These are phyloP conservation scores for Rosellinia necatrix DNA, from an alignment of 2,329 filamentous ascomycete species.

Conservation along the genomic window DNA sequence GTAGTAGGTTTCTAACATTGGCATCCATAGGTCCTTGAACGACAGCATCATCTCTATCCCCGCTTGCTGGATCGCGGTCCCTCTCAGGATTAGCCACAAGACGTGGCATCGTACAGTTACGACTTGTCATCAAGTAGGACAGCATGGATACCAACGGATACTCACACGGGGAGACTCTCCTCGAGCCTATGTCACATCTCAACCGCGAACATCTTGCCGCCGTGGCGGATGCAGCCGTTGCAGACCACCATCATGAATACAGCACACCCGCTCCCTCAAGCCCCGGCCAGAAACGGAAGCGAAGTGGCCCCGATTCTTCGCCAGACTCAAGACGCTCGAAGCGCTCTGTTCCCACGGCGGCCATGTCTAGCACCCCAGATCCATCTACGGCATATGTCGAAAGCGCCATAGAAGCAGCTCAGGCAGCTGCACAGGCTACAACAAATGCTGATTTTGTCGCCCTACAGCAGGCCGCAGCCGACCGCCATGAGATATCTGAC, in stretches of 20 bases:
- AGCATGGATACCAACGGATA: slow-evolving; percentile 42
- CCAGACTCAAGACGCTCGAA: slow-evolving; percentile 57
- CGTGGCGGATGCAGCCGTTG: slow-evolving; percentile 54
- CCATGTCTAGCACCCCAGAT: slow-evolving; percentile 48
- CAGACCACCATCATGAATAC: slow-evolving; percentile 57
- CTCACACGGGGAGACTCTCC: slow-evolving; percentile 39
- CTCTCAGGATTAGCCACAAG: slow-evolving; percentile 27
- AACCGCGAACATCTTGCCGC: slow-evolving; percentile 42
- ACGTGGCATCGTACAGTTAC: slow-evolving; percentile 30
- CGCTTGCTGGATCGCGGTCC: slow-evolving; percentile 23
- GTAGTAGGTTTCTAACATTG: slow-evolving; percentile 17
- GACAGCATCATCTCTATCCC: slow-evolving; percentile 16
- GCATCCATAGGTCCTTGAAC: slow-evolving; percentile 26
- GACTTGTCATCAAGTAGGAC: slow-evolving; percentile 22
- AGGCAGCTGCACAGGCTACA: slow-evolving; percentile 45
- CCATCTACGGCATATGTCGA: slow-evolving; percentile 59
- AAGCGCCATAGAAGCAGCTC: slow-evolving; percentile 54
- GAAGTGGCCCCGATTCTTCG: slow-evolving; percentile 49
- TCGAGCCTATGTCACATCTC: slow-evolving; percentile 40
- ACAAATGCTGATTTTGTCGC: slow-evolving; percentile 59
- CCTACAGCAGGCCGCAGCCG: slow-evolving; percentile 57
- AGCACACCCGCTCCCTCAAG: slow-evolving; percentile 46
- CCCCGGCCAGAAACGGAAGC: slow-evolving; percentile 61
- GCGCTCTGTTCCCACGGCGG: slow-evolving; percentile 51
- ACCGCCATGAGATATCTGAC: slow-evolving; percentile 54